Evolutionary conservation across 495 filamentous ascomycete genomes (phyloP), one percentile per base, ranked within the genome.

Genomic region (Venustampulla echinocandica): DNA sequence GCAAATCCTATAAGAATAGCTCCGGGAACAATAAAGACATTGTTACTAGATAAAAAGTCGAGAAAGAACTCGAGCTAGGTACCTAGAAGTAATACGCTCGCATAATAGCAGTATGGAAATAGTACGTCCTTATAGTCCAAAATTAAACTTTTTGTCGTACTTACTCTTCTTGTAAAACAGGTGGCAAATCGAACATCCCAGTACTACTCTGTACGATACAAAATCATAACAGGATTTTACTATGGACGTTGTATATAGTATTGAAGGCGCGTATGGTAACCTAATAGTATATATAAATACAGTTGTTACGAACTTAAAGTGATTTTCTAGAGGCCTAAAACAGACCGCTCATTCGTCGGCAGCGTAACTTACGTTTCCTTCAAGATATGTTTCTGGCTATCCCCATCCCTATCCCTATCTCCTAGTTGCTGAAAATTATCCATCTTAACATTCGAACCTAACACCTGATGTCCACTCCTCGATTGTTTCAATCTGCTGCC

Each of bases 1-100:
- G n/a, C 27, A 42, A 42, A 25, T 20, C 40, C 40, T 9, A 15
- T 42, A 2, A 44, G 42, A 44, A 32, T 20, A 28, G 42, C 42
- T 44, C 42, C 14, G 10, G 10, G 10, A 44, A 42, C 23, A 24
- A 42, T 28, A 42, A 24, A 44, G 25, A 44, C 22, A 44, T 20
- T 18, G 14, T 19, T 33, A 34, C 22, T 34, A 34, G 25, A 32
- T 13, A 34, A 19, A 11, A 44, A 44, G 42, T 44, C 27, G 34
- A 43, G 40, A 43, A 43, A 43, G 30, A 25, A 17, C 40, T 43
- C 20, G 20, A 28, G 30, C 5, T 27, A 27, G 13, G 18, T 43
- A 43, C 10, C 23, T 25, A 27, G 18, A 43, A 43, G 21, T 27
- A 24, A 43, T 43, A 35, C n/a, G 18, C 6, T 6, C n/a, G 18